Evolutionary conservation across 805 yeast species (phyloP), one percentile per base, ranked within the genome.

Genomic region (Myxozyma udenii): DNA sequence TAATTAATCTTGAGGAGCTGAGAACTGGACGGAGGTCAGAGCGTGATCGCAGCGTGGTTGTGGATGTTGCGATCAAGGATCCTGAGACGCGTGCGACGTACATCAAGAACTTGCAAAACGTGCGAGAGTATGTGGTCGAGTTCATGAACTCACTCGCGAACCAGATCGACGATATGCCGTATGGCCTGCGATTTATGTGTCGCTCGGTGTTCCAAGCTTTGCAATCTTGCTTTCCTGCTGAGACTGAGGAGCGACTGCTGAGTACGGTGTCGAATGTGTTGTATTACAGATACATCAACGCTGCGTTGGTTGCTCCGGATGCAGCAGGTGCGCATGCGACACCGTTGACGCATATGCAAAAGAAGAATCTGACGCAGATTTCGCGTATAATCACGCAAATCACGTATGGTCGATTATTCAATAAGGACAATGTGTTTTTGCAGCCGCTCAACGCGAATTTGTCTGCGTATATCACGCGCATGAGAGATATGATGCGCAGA

Each of bases 361-460:
- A 68, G 22, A 74, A 76, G 44, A 88, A 87, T 62, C 67, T 88
- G 50, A 62, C 68, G 18, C 78, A 78, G 48, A 71, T 87, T 42
- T 70, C 81, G 28, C 76, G 81, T 50, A 78, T 85, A 9, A 62
- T 87, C 46, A 71, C 77, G 28, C 95, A 87, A 66, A 66, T 85
- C 33, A 82, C 85, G 21, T 67, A 81, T 3, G 80, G 87, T 81
- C 75, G 77, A 55, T 79, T 86, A 1, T 87, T 88, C 68, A 78
- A 77, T 12, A 58, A 69, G 1, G 75, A 75, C 25, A 81, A 85
- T 58, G 78, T 83, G 43, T 87, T 80, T 65, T 68, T 87, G 60
- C 89, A 85, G 64, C 95, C 95, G 1, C 72, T 87, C 63, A 86
- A 86, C 65, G 90, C 85, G 40, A 86, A 79, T 62, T 76, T 88